These are phyloP conservation scores for Austroboletus rostrupii DNA, from an alignment of 1,284 basidiomycete species.

Conservation along the genomic window DNA sequence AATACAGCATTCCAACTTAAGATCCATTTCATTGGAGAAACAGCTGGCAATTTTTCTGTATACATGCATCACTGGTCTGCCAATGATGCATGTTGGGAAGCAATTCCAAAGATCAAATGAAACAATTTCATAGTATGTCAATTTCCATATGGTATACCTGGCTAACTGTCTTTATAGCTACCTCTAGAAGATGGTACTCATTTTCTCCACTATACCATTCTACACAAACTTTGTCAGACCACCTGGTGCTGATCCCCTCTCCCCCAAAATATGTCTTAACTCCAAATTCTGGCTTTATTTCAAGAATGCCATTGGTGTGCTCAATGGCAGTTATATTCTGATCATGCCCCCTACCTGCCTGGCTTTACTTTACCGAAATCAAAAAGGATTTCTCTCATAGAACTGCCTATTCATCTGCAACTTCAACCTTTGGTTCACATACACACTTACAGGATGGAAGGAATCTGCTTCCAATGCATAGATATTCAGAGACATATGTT, in stretches of 20 bases:
- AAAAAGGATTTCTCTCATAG: neutral
- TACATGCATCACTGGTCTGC: neutral
- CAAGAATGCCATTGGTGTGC: neutral
- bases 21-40: no score
- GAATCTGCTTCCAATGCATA: neutral
- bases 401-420: neutral
- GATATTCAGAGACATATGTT: no score
- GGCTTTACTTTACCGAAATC: neutral
- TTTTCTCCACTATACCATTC: neutral
- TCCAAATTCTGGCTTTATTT: neutral
- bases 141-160: neutral
- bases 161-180: neutral
- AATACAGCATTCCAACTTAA: no score
- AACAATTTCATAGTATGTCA: neutral
- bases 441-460: neutral
- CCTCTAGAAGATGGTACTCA: neutral
- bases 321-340: neutral
- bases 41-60: no score
- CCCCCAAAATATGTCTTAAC: neutral
- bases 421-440: neutral
- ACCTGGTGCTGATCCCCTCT: neutral
- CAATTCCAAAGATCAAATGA: neutral
- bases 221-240: neutral
- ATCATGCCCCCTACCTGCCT: neutral
- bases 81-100: neutral